Conservation (phyloP, 2,329 filamentous ascomycete species). For the Cladophialophora exuberans region DNA sequence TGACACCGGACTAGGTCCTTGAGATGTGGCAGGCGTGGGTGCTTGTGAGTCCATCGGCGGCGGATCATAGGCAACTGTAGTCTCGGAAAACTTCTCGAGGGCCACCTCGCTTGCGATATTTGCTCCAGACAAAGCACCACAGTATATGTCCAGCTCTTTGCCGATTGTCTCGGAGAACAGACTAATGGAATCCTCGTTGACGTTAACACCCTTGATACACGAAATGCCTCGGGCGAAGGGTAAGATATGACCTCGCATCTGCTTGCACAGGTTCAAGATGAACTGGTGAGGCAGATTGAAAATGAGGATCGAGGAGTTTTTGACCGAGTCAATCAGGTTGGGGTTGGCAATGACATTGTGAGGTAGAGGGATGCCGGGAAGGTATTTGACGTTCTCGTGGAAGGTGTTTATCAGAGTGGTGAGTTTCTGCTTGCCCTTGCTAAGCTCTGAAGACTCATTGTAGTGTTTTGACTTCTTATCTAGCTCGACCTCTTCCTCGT, state of each 20-base stretch:
- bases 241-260: constrained; percentile 83
- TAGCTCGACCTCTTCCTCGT: constrained; percentile 83
- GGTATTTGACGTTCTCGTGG: constrained; percentile 98
- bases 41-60: constrained; percentile 83
- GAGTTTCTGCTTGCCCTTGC: constrained; percentile 77
- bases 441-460: constrained; percentile 59
- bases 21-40: constrained; percentile 62
- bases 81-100: constrained; percentile 94
- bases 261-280: constrained; percentile 81
- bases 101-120: constrained; percentile 97
- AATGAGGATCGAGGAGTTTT: constrained; percentile 82
- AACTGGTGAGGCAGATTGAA: constrained; percentile 99
- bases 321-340: constrained; percentile 76
- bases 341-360: constrained; percentile 82
- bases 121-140: constrained; percentile 89
- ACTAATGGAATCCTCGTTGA: constrained; percentile 80
- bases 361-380: constrained; percentile 83
- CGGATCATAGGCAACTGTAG: constrained; percentile 93
- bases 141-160: constrained; percentile 89
- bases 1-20: constrained; percentile 54
- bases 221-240: constrained; percentile 92
- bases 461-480: constrained; percentile 74
- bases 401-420: constrained; percentile 86
- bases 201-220: constrained; percentile 97
- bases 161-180: constrained; percentile 96